phyloP scores from a whole-genome alignment of 1,139 yeast genomes.

The Geotrichum carabidarum region DNA sequence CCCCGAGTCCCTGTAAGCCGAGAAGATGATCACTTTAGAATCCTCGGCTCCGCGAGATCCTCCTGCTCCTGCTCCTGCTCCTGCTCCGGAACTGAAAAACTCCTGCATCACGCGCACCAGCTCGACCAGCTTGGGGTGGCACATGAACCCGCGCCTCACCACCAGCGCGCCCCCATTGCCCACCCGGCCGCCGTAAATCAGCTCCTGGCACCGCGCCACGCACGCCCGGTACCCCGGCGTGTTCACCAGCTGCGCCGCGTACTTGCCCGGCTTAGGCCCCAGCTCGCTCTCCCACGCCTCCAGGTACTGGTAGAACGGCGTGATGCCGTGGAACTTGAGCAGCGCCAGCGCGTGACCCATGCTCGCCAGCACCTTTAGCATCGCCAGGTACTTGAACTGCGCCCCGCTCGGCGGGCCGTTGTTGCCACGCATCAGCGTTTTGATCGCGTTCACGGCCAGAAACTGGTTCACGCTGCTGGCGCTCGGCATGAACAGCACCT shows the following conservation, averaged over 20 bases:
- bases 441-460: constrained; percentile 64
- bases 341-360: constrained; percentile 56
- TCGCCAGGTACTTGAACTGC: constrained; percentile 30
- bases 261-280: constrained; percentile 27
- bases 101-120: constrained; percentile 38
- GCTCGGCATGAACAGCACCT: constrained; percentile 58
- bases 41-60: constrained; percentile 28
- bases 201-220: constrained; percentile 44
- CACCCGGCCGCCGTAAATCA: constrained; percentile 39
- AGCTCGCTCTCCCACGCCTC: constrained; percentile 18
- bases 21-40: constrained; percentile 79
- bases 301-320: constrained; percentile 58
- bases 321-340: constrained; percentile 74
- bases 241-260: constrained; percentile 43
- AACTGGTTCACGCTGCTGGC: constrained; percentile 68
- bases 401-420: constrained; percentile 22
- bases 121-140: constrained; percentile 74
- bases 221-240: constrained; percentile 47
- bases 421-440: constrained; percentile 37
- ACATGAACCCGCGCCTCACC: constrained; percentile 36
- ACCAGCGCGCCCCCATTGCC: background rate
- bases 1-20: constrained; percentile 86
- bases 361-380: constrained; percentile 53
- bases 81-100: constrained; percentile 5
- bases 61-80: constrained; percentile 5